Evolutionary conservation across 768 basidiomycete species (phyloP), one percentile per base, ranked within the genome.

Genomic region (Boletellus ananiceps): DNA sequence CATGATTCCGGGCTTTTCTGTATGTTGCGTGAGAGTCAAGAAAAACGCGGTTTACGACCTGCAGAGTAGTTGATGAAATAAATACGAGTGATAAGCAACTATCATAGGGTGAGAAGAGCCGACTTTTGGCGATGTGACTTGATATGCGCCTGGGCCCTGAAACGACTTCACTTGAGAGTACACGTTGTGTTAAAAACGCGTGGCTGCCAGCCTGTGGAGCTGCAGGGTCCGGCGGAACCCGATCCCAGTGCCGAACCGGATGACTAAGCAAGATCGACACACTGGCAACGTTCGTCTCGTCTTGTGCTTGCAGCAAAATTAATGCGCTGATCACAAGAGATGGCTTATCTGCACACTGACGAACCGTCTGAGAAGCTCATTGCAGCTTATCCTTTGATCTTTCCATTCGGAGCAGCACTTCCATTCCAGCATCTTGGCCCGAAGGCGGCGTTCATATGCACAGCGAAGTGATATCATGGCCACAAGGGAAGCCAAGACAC

Each of bases 11-110:
- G 56, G 44, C 57, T 66, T 64, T 55, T 65, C 61, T 55, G 55
- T 66, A 59, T 61, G 64, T 61, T 64, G 62, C 59, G 62, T 60
- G 62, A 62, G 64, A 57, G 65, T 66, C 64, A 66, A 60, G 51
- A 66, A 65, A 65, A 65, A 65, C 64, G 64, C 62, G 64, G 57
- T 46, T 39, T 61, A 55, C 49, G 55, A 66, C 47, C 57, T 60
- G 64, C 61, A 56, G 48, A 46, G 36, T 31, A 51, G 54, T 55
- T 66, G 46, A 59, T 59, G 46, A 57, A 61, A 51, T 40, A 52
- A 57, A 55, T 50, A 46, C 58, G 60, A 60, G 64, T 58, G 62
- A 57, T 50, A 38, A 59, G 52, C 32, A 11, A 40, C 34, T 53
- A 53, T 33, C 42, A 36, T 50, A 44, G 52, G 56, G 39, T 40